These are phyloP conservation scores for Boechera divaricarpa DNA, from an alignment of 345 rosid genomes.

Conservation along the genomic window DNA sequence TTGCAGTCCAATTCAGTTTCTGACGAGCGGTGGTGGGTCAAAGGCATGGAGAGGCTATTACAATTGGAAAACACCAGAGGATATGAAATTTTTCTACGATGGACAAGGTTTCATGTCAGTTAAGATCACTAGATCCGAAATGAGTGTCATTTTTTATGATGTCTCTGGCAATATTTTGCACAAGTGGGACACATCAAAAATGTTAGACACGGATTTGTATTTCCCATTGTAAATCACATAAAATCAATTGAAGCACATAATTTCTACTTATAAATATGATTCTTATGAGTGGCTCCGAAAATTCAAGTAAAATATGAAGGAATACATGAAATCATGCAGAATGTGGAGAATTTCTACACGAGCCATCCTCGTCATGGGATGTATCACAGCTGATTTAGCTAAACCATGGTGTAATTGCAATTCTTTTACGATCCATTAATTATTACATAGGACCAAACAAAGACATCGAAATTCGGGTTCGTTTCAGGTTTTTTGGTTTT, in stretches of 20 bases:
- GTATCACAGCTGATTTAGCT: neutral
- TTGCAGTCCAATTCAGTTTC: slow-evolving; percentile 47
- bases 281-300: neutral
- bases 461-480: neutral
- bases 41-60: slow-evolving; percentile 57
- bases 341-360: neutral
- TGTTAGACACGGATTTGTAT: slow-evolving; percentile 18
- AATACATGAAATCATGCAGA: neutral
- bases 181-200: slow-evolving; percentile 37
- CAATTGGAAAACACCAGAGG: slow-evolving; percentile 32
- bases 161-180: slow-evolving; percentile 43
- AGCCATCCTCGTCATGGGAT: neutral
- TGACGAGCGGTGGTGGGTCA: slow-evolving; percentile 58
- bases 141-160: slow-evolving; percentile 38
- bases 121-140: slow-evolving; percentile 33
- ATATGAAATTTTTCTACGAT: slow-evolving; percentile 46
- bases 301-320: neutral
- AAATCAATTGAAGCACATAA: neutral
- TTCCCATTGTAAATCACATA: neutral
- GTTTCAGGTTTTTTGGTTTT: too few species aligned
- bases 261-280: neutral
- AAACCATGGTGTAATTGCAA: neutral
- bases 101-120: slow-evolving; percentile 56
- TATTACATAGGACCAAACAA: neutral
- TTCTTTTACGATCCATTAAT: neutral